These are phyloP conservation scores for Blastocystis sp. DNA, from an alignment of 352 stramenopile species.

Conservation along the genomic window DNA sequence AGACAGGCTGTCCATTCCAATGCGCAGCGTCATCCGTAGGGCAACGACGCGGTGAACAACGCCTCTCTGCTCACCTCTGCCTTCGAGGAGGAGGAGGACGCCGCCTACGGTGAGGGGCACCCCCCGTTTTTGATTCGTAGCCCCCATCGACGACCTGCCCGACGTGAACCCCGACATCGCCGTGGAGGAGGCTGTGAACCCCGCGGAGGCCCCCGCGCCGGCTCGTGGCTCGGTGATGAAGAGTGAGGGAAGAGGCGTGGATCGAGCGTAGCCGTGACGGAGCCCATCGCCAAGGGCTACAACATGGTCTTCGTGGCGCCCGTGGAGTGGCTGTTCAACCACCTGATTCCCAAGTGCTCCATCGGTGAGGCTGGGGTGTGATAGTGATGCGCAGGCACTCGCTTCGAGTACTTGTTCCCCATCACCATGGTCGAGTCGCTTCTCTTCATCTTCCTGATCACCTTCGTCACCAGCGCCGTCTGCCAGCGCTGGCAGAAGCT, in stretches of 20 bases:
- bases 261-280: not conserved
- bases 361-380: not conserved
- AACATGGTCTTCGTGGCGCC: not conserved
- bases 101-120: not conserved
- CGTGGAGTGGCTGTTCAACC: slow-evolving; percentile 6
- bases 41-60: not conserved
- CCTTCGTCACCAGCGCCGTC: slow-evolving; percentile 23
- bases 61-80: not conserved
- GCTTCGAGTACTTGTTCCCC: slow-evolving; percentile 49
- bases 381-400: not conserved
- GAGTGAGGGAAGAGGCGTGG: not conserved
- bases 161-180: not conserved
- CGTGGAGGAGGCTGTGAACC: slow-evolving; percentile 20
- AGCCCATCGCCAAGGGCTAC: not conserved
- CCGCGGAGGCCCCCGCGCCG: not conserved
- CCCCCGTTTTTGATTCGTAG: not conserved
- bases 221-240: not conserved
- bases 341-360: slow-evolving; percentile 43
- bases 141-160: not conserved
- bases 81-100: not conserved
- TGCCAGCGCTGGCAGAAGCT: slow-evolving; percentile 33
- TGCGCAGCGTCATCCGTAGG: not conserved
- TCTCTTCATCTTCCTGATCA: slow-evolving; percentile 22
- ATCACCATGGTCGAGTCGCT: slow-evolving; percentile 26
- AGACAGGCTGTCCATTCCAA: not conserved